phyloP scores from a whole-genome alignment of 371 early-diverging fungal genomes.

The Rhizopus delemar region DNA sequence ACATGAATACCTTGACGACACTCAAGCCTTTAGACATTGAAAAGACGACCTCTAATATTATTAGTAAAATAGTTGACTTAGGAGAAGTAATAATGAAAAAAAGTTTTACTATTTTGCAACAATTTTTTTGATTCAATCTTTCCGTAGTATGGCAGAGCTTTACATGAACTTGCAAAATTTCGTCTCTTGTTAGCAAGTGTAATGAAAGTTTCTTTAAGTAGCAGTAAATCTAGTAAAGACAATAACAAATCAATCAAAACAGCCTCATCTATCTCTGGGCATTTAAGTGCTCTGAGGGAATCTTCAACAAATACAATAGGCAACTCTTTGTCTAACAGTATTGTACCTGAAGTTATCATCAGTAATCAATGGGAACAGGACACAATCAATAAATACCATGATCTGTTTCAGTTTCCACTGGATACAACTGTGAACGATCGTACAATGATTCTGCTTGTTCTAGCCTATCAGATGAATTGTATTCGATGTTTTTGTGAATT shows the following conservation, averaged over 20 bases:
- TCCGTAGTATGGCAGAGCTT: conserved; percentile 38
- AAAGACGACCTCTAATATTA: conserved; percentile 45
- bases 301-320: background rate
- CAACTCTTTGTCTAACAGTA: background rate
- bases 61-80: conserved; percentile 48
- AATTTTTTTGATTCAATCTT: background rate
- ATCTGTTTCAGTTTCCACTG: conserved; percentile 37
- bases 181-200: conserved; percentile 27
- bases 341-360: conserved; percentile 8
- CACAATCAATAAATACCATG: conserved; percentile 32
- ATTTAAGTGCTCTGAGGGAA: conserved; percentile 5
- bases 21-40: conserved; percentile 46
- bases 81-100: conserved; percentile 32
- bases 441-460: conserved; percentile 37
- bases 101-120: background rate
- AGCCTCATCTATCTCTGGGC: background rate
- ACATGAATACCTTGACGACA: conserved; percentile 35
- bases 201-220: conserved; percentile 16
- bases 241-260: background rate
- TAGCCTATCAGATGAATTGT: conserved; percentile 45
- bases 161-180: conserved; percentile 40
- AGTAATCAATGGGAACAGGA: conserved; percentile 27
- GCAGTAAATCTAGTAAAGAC: background rate
- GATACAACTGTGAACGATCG: conserved; percentile 31
- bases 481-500: conserved; percentile 43